Base-by-base conservation (phyloP, 108 stramenopile genomes). In the Nannochloropsis gaditana region DNA sequence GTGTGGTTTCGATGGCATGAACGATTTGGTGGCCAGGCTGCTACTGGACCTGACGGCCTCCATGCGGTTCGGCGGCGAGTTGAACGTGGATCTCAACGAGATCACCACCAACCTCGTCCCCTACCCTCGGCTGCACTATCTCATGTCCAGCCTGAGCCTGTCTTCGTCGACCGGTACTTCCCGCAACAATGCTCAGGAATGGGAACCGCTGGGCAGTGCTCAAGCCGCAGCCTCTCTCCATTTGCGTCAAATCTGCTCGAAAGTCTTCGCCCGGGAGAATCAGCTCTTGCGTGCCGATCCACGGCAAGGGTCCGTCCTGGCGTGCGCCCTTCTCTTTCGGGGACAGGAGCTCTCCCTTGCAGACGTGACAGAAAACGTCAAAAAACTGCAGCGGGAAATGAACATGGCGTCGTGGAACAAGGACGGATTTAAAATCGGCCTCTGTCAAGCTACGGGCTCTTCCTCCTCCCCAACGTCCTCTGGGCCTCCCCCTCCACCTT, bases 31-130 rank as follows among this genome's bases (percentile, higher is more conserved):
- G 41, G 93, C 92, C 2, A 82, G 89, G 11, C 80, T 93, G 84
- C 83, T 93, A n/a, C 85, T 87, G 10, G 86, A 93, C 79, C 82
- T 93, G 43, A 93, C 93, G 15, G 81, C 85, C 4, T 91, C 92
- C 45, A 86, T 87, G 86, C 87, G 93, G 17, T 92, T 89, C 84
- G 86, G 84, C 42, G 93, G 93, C 45, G 89, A 90, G 17, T 89
- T 93, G 84, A 93, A 93, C 79, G 91, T 93, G 10, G 93, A 93
- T 80, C 83, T 93, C 17, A 93, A 93, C 84, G 93, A 93, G 86
- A 88, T 93, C 43, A 87, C 91, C 9, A 93, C 92, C 1, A 93
- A 93, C 84, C 87, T 93, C 44, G 93, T 93, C 11, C 93, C 93
- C 9, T 93, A 92, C 83, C 92, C 92, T 11, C 85, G 90, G 6